phyloP scores from a whole-genome alignment of 148 eudicot genomes.

The Chenopodium berlandieri region DNA sequence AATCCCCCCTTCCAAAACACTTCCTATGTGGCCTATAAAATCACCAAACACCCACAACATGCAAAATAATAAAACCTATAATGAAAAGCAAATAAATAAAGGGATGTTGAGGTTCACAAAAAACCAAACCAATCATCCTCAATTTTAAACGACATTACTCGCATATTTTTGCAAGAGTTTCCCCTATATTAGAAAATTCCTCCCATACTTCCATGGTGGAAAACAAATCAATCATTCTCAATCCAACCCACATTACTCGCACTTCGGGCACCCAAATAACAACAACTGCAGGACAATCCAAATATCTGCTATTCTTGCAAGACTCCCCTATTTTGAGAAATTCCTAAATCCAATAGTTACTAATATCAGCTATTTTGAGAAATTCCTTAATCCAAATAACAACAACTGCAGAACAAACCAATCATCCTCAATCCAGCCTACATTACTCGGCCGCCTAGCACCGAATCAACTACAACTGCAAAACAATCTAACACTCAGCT shows the following conservation, averaged over 20 bases:
- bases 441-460: neutral
- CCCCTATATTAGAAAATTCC: neutral
- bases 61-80: neutral
- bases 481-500: neutral
- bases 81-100: no score
- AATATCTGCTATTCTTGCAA: no score
- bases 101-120: neutral
- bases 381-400: no score
- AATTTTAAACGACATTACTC: neutral
- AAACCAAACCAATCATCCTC: conserved; percentile 1
- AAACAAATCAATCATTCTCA: neutral
- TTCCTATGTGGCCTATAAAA: neutral
- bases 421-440: neutral
- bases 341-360: no score
- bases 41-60: neutral
- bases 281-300: neutral
- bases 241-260: neutral
- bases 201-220: neutral
- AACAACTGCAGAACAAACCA: neutral
- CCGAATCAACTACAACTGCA: neutral
- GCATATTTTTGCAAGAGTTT: no score
- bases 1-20: neutral
- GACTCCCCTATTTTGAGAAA: no score
- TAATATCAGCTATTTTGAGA: no score
- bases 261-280: neutral